These are phyloP conservation scores for Vanrija humicola DNA, from an alignment of 1,284 basidiomycete genomes.

Conservation along the genomic window DNA sequence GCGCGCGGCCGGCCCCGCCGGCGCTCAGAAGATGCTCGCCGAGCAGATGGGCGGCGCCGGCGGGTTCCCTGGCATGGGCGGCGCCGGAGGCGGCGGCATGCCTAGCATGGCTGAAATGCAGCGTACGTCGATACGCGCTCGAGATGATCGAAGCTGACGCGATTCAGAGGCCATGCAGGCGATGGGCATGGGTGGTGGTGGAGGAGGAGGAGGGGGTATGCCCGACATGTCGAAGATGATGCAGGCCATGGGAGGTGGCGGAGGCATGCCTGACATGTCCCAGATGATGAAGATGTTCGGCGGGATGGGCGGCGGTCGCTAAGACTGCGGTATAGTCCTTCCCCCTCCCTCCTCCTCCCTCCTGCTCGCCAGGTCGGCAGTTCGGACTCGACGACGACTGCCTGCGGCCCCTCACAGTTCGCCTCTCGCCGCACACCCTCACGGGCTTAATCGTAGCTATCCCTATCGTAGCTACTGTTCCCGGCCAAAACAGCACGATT, in stretches of 20 bases:
- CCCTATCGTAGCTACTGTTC: no score
- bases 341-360: background rate
- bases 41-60: conserved; percentile 78
- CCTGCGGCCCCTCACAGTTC: background rate
- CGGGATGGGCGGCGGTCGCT: conserved; percentile 9
- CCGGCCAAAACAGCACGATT: no score
- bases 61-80: conserved; percentile 40
- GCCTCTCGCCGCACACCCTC: background rate
- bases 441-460: background rate
- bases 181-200: conserved; percentile 62
- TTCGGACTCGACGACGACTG: background rate
- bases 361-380: background rate
- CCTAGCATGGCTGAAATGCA: conserved; percentile 51
- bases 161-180: conserved; percentile 67
- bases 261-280: conserved; percentile 48
- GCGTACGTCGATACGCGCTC: conserved; percentile 19
- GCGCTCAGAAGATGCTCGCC: conserved; percentile 94
- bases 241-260: conserved; percentile 16
- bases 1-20: conserved; percentile 65
- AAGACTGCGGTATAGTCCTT: background rate
- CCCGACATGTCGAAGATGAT: conserved; percentile 15
- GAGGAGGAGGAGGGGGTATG: conserved; percentile 50
- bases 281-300: conserved; percentile 53
- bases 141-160: conserved; percentile 5
- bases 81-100: conserved; percentile 48